phyloP scores from a whole-genome alignment of 306 rosid species.

The Pterocarpus macrocarpus region DNA sequence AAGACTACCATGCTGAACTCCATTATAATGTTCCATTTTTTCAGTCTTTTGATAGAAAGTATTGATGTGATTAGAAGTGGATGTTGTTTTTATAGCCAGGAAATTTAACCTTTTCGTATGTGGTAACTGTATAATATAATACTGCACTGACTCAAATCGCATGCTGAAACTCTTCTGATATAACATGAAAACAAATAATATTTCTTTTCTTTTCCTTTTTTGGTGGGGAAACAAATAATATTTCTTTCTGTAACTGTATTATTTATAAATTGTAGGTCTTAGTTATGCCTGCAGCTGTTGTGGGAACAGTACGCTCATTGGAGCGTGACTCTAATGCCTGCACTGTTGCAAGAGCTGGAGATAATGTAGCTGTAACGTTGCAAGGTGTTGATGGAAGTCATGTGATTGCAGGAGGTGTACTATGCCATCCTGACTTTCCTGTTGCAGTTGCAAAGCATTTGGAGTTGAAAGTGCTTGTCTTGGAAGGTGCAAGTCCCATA shows the following conservation, averaged over 20 bases:
- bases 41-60: background rate
- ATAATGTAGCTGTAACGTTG: slow-evolving; percentile 79
- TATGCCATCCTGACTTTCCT: slow-evolving; percentile 96
- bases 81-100: slow-evolving; percentile 1
- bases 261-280: slow-evolving; percentile 66
- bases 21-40: background rate
- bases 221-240: slow-evolving; percentile 1
- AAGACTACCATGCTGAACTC: background rate
- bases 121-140: background rate
- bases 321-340: slow-evolving; percentile 87
- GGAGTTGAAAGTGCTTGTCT: slow-evolving; percentile 84
- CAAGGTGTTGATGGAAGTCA: slow-evolving; percentile 77
- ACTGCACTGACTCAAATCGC: slow-evolving; percentile 11
- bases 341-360: slow-evolving; percentile 90
- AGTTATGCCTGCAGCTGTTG: slow-evolving; percentile 87
- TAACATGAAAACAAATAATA: background rate
- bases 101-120: background rate
- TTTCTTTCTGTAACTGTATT: slow-evolving; percentile 17
- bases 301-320: slow-evolving; percentile 80
- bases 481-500: slow-evolving; percentile 85
- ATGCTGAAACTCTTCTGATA: slow-evolving; percentile 4
- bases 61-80: background rate
- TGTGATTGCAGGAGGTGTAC: slow-evolving; percentile 87
- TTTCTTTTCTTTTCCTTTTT: no score
- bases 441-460: slow-evolving; percentile 75